phyloP scores from a whole-genome alignment of 2,329 filamentous ascomycete genomes.

The Epichloe scottii region DNA sequence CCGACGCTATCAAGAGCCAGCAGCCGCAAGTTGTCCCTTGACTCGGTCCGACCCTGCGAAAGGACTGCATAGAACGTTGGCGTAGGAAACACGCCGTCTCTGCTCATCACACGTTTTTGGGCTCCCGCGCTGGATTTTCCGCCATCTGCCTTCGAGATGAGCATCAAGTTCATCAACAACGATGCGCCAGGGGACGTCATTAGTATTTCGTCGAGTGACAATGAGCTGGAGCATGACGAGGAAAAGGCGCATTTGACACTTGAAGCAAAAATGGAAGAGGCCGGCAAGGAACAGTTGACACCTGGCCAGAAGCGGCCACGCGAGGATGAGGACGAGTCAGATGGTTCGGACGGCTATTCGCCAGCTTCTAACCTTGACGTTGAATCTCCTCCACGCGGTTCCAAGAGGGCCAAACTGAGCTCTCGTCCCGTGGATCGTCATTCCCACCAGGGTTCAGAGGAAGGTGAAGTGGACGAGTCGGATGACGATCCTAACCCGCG shows the following conservation, averaged over 20 bases:
- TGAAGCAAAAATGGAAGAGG: not conserved
- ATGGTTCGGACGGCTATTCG: constrained; percentile 3
- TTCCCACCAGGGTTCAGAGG: constrained; percentile 14
- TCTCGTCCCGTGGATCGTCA: constrained; percentile 1
- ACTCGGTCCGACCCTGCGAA: not conserved
- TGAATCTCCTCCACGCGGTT: not conserved
- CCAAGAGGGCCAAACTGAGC: constrained; percentile 12
- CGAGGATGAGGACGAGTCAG: not conserved
- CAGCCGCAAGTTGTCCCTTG: too few species aligned
- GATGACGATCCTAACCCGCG: constrained; percentile 5
- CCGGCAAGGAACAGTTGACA: not conserved
- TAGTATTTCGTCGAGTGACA: constrained; percentile 2
- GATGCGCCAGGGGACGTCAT: constrained; percentile 2
- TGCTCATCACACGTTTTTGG: not conserved
- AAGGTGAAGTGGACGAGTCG: constrained; percentile 21
- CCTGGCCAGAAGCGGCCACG: constrained; percentile 1
- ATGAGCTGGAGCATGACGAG: not conserved
- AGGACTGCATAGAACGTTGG: not conserved
- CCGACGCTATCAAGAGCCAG: not conserved
- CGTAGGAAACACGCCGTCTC: not conserved
- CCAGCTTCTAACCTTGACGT: not conserved
- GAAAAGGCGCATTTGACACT: not conserved
- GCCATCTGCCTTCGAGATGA: not conserved
- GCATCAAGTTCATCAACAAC: not conserved
- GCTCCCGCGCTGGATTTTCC: not conserved